These are phyloP conservation scores for Ogataea thermomethanolica DNA, from an alignment of 805 yeast genomes.

Conservation along the genomic window DNA sequence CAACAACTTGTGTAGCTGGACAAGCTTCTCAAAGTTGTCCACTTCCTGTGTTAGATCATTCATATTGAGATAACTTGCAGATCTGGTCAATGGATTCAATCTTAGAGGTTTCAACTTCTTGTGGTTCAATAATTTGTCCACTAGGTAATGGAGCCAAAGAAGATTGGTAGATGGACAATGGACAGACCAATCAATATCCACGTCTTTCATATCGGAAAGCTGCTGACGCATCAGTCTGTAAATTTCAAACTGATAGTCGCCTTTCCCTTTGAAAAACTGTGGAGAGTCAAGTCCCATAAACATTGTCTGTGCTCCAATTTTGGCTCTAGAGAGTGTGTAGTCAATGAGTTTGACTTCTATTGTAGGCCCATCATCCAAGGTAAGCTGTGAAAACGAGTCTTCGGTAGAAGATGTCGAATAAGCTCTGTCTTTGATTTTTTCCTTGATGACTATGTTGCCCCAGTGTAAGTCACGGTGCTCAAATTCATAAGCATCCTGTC, in stretches of 20 bases:
- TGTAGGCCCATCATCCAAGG: constrained; percentile 8
- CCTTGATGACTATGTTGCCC: constrained; percentile 55
- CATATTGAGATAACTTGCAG: constrained; percentile 17
- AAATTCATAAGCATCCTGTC: constrained; percentile 51
- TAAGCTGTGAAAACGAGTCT: constrained; percentile 13
- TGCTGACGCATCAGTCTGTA: constrained; percentile 53
- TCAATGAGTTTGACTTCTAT: constrained; percentile 50
- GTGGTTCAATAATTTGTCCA: constrained; percentile 43
- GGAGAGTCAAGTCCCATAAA: constrained; percentile 64
- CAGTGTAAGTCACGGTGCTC: constrained; percentile 73
- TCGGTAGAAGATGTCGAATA: constrained; percentile 1
- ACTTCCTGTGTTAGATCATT: constrained; percentile 23
- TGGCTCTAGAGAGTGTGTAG: constrained; percentile 52
- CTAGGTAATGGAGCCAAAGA: constrained; percentile 63
- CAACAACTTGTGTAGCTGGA: constrained; percentile 31
- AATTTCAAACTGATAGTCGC: constrained; percentile 59
- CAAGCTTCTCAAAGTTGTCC: constrained; percentile 26
- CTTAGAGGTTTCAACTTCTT: constrained; percentile 34
- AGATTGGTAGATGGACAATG: constrained; percentile 50
- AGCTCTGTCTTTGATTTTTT: background rate
- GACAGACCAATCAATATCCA: constrained; percentile 45
- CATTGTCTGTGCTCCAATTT: constrained; percentile 30
- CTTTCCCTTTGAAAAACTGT: constrained; percentile 54
- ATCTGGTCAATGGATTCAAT: constrained; percentile 25
- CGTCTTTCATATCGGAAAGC: constrained; percentile 14